These are phyloP conservation scores for Colletotrichum sp. DNA, from an alignment of 2,329 filamentous ascomycete species.

Conservation along the genomic window DNA sequence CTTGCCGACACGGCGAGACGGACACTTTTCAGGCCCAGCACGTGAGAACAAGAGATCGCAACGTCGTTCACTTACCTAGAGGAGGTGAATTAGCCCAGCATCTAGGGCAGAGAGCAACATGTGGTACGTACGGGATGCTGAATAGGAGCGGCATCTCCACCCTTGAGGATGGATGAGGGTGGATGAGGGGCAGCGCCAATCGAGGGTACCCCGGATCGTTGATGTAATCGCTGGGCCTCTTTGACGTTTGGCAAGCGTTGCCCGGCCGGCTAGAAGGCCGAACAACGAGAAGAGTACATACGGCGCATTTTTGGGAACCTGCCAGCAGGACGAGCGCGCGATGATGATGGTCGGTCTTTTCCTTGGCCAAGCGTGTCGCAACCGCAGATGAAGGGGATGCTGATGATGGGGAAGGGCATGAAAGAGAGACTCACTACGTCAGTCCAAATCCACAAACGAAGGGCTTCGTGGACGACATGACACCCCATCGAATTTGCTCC, in stretches of 20 bases:
- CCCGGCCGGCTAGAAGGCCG: constrained; percentile 8
- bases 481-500: background rate
- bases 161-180: background rate
- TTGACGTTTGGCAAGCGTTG: constrained; percentile 4
- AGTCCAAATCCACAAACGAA: constrained; percentile 4
- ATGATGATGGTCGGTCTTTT: background rate
- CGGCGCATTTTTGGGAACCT: background rate
- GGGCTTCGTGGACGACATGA: background rate
- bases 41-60: constrained; percentile 5
- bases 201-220: constrained; percentile 20
- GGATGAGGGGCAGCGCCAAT: constrained; percentile 10
- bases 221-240: constrained; percentile 17
- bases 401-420: background rate
- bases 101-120: background rate
- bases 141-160: constrained; percentile 1
- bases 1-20: constrained; percentile 6
- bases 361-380: background rate
- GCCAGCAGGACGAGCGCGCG: background rate
- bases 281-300: background rate
- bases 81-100: background rate
- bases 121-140: background rate
- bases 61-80: background rate
- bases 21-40: constrained; percentile 6
- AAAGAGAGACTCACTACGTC: constrained; percentile 15
- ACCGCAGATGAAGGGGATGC: background rate